Percentiles rank a stretch among this genome's conserved stretches.
Evolutionary conservation across 2,329 filamentous ascomycete species (phyloP).

Genomic region (Colletotrichum sansevieriae): DNA sequence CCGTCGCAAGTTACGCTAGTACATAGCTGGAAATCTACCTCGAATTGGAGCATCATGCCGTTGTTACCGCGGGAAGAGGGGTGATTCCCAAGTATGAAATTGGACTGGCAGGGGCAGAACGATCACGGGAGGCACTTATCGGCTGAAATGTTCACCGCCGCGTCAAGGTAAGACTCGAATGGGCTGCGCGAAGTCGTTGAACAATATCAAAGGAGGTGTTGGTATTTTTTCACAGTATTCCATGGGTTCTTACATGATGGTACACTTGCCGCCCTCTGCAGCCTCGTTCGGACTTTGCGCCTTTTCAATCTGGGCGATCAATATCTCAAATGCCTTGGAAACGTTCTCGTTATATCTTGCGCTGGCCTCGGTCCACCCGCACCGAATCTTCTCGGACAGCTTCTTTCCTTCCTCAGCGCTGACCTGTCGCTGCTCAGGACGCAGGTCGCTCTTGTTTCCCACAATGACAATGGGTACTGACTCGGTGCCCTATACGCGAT

Average conservation of each 20-base stretch:
- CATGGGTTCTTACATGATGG: constrained; percentile 77
- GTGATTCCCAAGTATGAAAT: too few relatives aligned
- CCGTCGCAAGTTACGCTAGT: too few relatives aligned
- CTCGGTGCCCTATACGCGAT: constrained; percentile 79
- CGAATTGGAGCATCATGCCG: too few relatives aligned
- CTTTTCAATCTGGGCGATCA: constrained; percentile 96
- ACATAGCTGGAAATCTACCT: too few relatives aligned
- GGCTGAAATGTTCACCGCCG: too few relatives aligned
- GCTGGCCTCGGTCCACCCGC: constrained; percentile 94
- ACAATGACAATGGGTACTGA: constrained; percentile 94
- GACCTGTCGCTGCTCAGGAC: constrained; percentile 93
- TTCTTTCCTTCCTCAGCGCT: constrained; percentile 86
- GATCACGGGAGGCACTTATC: too few relatives aligned
- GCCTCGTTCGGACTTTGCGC: constrained; percentile 90
- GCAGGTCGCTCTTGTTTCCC: constrained; percentile 96
- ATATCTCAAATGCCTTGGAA: constrained; percentile 88
- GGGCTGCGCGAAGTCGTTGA: background rate
- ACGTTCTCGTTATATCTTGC: constrained; percentile 97
- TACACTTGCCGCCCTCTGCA: constrained; percentile 83
- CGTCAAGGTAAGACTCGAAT: too few relatives aligned
- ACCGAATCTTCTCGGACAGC: constrained; percentile 87
- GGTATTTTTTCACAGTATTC: constrained; percentile 8
- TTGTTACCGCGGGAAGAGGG: too few relatives aligned
- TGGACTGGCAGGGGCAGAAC: too few relatives aligned
- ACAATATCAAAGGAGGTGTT: background rate